Evolutionary conservation across 1,284 basidiomycete species (phyloP).

Genomic region (Ganoderma sp.): DNA sequence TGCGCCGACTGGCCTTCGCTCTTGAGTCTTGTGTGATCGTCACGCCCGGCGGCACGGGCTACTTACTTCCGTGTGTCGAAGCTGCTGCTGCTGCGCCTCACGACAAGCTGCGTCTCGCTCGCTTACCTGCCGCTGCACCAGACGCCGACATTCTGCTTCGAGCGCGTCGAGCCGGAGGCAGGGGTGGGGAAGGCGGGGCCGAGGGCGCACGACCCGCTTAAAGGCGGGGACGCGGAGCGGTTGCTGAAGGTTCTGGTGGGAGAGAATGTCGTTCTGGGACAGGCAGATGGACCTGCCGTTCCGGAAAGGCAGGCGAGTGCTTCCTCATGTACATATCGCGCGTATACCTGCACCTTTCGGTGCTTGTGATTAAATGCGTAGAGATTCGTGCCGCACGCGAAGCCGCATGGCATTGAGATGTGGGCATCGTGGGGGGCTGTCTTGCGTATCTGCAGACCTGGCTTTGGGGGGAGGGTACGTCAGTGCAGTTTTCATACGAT

Average conservation of each 20-base stretch:
- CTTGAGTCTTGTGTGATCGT: constrained; percentile 61
- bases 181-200: constrained; percentile 47
- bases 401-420: too few relatives aligned
- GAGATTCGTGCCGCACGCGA: too few relatives aligned
- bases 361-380: too few relatives aligned
- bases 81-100: too few relatives aligned
- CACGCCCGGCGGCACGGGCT: constrained; percentile 94
- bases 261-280: constrained; percentile 75
- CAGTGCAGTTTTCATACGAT: too few relatives aligned
- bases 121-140: too few relatives aligned
- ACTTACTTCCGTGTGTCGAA: constrained; percentile 79
- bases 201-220: constrained; percentile 75
- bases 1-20: not conserved
- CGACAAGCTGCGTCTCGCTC: too few relatives aligned
- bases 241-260: constrained; percentile 71
- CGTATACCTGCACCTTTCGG: too few relatives aligned
- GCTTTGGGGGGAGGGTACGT: too few relatives aligned
- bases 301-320: constrained; percentile 73
- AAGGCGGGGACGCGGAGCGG: constrained; percentile 33
- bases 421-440: too few relatives aligned
- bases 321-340: not conserved
- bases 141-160: constrained; percentile 59
- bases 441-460: too few relatives aligned
- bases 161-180: constrained; percentile 51
- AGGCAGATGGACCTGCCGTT: constrained; percentile 82